Base-by-base conservation (phyloP, 2,329 filamentous ascomycete genomes). In the Pseudogymnoascus sp. region DNA sequence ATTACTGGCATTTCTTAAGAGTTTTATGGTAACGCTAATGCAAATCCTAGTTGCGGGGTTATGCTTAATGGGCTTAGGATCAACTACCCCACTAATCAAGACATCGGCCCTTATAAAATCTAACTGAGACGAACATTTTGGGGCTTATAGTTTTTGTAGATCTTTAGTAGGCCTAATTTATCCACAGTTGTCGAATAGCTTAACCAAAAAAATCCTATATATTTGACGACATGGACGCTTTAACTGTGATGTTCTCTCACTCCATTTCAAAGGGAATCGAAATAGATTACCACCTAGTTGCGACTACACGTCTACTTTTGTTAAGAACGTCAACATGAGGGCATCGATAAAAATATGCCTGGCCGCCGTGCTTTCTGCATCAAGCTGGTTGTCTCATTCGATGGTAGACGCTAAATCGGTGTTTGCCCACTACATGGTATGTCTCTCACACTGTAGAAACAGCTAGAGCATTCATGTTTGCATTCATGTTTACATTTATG, bases 341-440 rank as follows among this genome's bases (percentile, higher is more conserved):
- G 21, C 7, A 11, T 45, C 41, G 6, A 23, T 23, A 14, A 23
- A 23, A 14, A 45, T 26, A 45, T 45, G 19, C 19, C 26, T 45
- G 41, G 41, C 41, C 19, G 19, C 41, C 12, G 21, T 45, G 41
- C 41, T 45, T 23, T 4, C 11, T 23, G 11, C 19, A 45, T 45
- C 39, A 21, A 43, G 39, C 39, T 43, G 39, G 39, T 43, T 21
- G 41, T 26, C 41, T 26, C 11, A 23, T 8, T 26, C 21, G 16
- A 23, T 45, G 41, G 19, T 26, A 6, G 41, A 45, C 5, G 41
- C 41, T 6, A 60, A 60, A 43, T 39, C 41, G 26, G 60, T 61
- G 14, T 61, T 61, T 52, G 60, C 60, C 12, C 60, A 61, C 45
- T 61, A 61, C 26, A 49, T 61, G 60, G 60, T 61, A 61, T 52